A percentile compares a stretch with the other conserved stretches of the same genome.
These are phyloP conservation scores for Gossypioides kirkii DNA, from an alignment of 345 rosid genomes.

Conservation along the genomic window DNA sequence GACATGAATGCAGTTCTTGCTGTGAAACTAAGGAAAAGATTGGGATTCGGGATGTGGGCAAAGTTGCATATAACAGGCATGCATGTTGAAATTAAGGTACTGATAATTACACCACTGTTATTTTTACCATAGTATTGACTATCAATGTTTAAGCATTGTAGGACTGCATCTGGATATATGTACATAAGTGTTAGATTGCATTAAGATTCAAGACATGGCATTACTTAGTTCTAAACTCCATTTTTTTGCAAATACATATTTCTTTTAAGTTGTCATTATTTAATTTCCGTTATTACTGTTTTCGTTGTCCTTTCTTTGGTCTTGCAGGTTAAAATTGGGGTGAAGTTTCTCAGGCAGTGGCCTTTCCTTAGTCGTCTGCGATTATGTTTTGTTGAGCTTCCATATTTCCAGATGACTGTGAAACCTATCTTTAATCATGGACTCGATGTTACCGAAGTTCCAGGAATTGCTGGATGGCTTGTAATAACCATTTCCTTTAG, in stretches of 20 bases:
- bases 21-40: conserved; percentile 69
- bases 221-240: not conserved
- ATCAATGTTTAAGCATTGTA: not conserved
- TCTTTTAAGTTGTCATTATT: not conserved
- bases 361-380: conserved; percentile 86
- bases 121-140: not conserved
- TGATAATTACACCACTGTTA: not conserved
- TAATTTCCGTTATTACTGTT: not conserved
- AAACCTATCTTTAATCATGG: conserved; percentile 76
- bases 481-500: conserved; percentile 30
- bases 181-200: not conserved
- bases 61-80: conserved; percentile 88
- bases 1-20: conserved; percentile 94
- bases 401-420: conserved; percentile 92
- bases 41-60: conserved; percentile 93
- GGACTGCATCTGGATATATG: not conserved
- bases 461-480: conserved; percentile 97
- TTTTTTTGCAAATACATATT: not conserved
- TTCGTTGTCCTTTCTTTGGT: conserved; percentile 5
- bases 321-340: conserved; percentile 74
- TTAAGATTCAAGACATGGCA: conserved; percentile 2
- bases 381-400: conserved; percentile 92
- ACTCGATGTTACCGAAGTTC: conserved; percentile 78
- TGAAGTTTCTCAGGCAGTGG: conserved; percentile 81
- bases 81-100: conserved; percentile 96